phyloP scores from a whole-genome alignment of 352 stramenopile species.

The Thalassiosira hispida region DNA sequence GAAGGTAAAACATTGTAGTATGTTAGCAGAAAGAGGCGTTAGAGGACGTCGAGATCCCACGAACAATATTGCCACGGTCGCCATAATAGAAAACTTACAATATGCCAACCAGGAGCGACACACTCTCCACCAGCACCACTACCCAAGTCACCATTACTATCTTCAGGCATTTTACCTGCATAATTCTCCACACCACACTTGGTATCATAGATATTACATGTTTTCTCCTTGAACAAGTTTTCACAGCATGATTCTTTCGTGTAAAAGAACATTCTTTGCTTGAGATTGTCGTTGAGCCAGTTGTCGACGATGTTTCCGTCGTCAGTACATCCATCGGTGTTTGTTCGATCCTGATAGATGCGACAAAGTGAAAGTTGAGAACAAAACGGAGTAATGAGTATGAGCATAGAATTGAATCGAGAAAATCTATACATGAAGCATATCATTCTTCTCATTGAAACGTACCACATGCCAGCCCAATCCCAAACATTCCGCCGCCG shows the following conservation, averaged over 20 bases:
- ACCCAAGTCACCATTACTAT: no score
- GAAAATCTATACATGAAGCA: no score
- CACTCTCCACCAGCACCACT: not conserved
- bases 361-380: not conserved
- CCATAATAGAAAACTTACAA: conserved; percentile 4
- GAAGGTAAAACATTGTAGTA: not conserved
- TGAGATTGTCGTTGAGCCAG: not conserved
- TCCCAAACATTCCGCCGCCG: not conserved
- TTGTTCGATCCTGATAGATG: not conserved
- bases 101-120: conserved; percentile 1
- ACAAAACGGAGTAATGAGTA: not conserved
- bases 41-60: not conserved
- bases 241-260: not conserved
- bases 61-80: no score
- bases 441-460: not conserved
- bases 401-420: not conserved
- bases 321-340: conserved; percentile 7
- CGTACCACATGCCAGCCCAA: conserved; percentile 22
- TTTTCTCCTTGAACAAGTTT: not conserved
- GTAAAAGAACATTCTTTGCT: not conserved
- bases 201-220: not conserved
- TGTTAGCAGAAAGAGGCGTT: not conserved
- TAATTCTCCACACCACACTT: not conserved
- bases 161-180: no score
- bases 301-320: not conserved